phyloP scores from a whole-genome alignment of 345 rosid species.

The Salix viminalis region DNA sequence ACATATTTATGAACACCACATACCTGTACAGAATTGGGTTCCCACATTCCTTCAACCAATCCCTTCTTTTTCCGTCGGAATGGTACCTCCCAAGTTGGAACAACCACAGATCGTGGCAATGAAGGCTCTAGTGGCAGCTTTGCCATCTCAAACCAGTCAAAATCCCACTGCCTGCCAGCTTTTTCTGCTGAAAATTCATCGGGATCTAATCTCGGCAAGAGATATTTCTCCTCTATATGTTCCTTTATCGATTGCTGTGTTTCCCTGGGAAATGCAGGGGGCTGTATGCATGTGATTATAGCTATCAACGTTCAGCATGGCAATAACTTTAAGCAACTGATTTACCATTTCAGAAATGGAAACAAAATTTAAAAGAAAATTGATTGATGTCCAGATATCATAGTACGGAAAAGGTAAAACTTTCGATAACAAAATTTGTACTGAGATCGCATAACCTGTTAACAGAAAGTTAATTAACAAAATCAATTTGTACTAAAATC shows the following conservation, averaged over 20 bases:
- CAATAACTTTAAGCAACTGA: background rate
- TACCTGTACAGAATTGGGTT: slow-evolving; percentile 56
- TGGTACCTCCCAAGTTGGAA: slow-evolving; percentile 88
- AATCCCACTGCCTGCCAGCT: slow-evolving; percentile 83
- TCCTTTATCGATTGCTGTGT: slow-evolving; percentile 69
- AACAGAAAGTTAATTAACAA: too few relatives aligned
- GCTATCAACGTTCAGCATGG: background rate
- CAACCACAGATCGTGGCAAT: slow-evolving; percentile 58
- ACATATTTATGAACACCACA: slow-evolving; percentile 8
- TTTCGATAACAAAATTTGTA: too few relatives aligned
- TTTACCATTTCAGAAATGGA: background rate
- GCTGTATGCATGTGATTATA: slow-evolving; percentile 44
- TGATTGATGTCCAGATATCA: background rate
- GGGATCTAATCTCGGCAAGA: slow-evolving; percentile 60
- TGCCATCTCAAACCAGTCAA: slow-evolving; percentile 86
- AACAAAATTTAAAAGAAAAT: background rate
- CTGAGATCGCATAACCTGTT: too few relatives aligned
- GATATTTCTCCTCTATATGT: slow-evolving; percentile 83
- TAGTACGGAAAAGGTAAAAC: too few relatives aligned
- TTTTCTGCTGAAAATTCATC: slow-evolving; percentile 72
- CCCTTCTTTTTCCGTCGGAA: slow-evolving; percentile 49
- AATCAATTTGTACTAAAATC: background rate
- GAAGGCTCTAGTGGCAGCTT: slow-evolving; percentile 75
- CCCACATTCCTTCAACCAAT: slow-evolving; percentile 45
- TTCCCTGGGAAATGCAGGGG: slow-evolving; percentile 90